Evolutionary conservation across 2,329 filamentous ascomycete genomes (phyloP).

Genomic region (Colletotrichum lupini): DNA sequence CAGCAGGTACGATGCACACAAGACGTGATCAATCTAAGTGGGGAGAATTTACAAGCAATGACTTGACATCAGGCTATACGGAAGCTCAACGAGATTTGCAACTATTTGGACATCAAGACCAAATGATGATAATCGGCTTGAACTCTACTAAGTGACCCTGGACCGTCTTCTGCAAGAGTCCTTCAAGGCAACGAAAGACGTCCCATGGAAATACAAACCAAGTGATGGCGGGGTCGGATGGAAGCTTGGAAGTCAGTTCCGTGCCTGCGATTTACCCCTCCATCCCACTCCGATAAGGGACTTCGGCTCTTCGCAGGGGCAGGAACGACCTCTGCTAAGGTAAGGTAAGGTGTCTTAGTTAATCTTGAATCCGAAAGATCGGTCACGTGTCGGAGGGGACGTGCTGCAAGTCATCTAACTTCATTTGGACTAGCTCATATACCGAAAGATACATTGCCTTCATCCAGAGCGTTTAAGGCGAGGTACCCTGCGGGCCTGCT

Average conservation of each 20-base stretch:
- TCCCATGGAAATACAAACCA: neutral
- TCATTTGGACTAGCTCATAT: neutral
- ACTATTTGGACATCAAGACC: neutral
- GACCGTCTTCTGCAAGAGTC: neutral
- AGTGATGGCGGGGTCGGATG: neutral
- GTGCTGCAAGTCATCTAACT: neutral
- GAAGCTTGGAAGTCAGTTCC: neutral
- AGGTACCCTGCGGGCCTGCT: neutral
- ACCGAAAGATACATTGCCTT: neutral
- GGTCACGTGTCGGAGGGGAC: neutral
- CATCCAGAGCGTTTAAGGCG: neutral
- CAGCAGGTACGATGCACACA: neutral
- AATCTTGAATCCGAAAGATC: neutral
- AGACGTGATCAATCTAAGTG: slow-evolving; percentile 6
- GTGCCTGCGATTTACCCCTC: slow-evolving; percentile 1
- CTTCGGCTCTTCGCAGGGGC: neutral
- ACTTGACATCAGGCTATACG: neutral
- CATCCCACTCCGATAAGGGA: neutral
- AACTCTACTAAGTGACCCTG: neutral
- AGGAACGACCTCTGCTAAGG: neutral
- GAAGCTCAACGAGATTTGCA: neutral
- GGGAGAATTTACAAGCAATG: neutral
- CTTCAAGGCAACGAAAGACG: neutral
- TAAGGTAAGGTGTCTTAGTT: no score
- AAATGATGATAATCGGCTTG: neutral